Evolutionary conservation across 345 rosid genomes (phyloP), one percentile per base, ranked within the genome.

Genomic region (Linum trigynum): DNA sequence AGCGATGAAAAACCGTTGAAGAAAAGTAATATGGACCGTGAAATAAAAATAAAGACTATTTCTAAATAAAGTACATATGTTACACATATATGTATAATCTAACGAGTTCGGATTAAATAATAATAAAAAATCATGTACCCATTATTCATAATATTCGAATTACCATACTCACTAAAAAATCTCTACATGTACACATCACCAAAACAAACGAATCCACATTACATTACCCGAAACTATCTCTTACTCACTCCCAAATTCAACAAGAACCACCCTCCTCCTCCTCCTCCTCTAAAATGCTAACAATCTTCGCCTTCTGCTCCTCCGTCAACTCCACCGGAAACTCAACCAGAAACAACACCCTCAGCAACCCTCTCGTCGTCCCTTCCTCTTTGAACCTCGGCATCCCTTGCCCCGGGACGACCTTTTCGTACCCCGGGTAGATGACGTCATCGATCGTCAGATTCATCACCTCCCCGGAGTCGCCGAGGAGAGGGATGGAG

Each of bases 321-420:
- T 72, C 69, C 1, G 86, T 76, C n/a, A 89, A 77, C 39, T 79
- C 61, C 4, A 62, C 64, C 2, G 98, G 98, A 53, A 74, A 74
- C 15, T 69, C 67, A 14, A 74, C 73, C 12, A 65, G 59, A 61
- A 69, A 69, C 1, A 55, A 14, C 10, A 69, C 77, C 39, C 61
- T 69, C 42, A 74, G 51, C 40, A 61, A 55, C 12, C 77, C 98
- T 67, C 96, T 82, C 78, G 65, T 77, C 51, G 65, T 77, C 51
- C 85, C 85, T 38, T 65, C 64, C 57, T 81, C 81, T 69, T 82
- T 81, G 0, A 77, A 40, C 42, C 12, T 77, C 2, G 91, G 86
- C 96, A 92, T 92, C 4, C 96, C 96, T 68, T 85, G 85, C 7
- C 82, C 91, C 38, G 63, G 40, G 6, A 89, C 53, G 38, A 80